phyloP scores from a whole-genome alignment of 371 early-diverging fungal genomes.

The Rhizopus stolonifer region DNA sequence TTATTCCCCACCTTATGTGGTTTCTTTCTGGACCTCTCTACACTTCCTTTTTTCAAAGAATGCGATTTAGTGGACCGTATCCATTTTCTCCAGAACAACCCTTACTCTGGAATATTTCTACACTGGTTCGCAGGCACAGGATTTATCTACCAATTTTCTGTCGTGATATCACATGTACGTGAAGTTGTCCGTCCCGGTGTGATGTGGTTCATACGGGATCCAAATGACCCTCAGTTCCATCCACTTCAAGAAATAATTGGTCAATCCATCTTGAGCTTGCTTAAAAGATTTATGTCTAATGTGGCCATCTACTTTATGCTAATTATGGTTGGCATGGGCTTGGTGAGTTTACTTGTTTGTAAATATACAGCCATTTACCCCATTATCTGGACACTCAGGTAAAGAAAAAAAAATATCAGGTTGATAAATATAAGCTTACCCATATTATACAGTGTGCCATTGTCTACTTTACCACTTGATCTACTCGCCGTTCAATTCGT shows the following conservation, averaged over 20 bases:
- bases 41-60: constrained; percentile 67
- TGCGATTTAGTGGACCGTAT: constrained; percentile 54
- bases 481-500: constrained; percentile 65
- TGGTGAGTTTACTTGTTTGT: constrained; percentile 38
- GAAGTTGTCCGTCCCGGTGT: constrained; percentile 84
- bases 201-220: constrained; percentile 91
- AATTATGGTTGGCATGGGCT: constrained; percentile 64
- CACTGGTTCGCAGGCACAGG: constrained; percentile 89
- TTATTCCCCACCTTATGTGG: constrained; percentile 85
- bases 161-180: constrained; percentile 70
- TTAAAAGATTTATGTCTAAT: constrained; percentile 70
- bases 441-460: constrained; percentile 48
- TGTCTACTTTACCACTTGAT: constrained; percentile 73
- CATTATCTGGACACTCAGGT: constrained; percentile 28
- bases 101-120: constrained; percentile 68
- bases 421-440: constrained; percentile 3
- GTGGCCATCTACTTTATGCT: constrained; percentile 72
- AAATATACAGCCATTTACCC: constrained; percentile 19
- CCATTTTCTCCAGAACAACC: constrained; percentile 54
- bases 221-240: constrained; percentile 84
- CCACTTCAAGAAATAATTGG: constrained; percentile 85
- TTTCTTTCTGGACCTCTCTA: constrained; percentile 70
- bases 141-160: constrained; percentile 85
- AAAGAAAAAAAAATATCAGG: constrained; percentile 8
- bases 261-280: constrained; percentile 62